Percentiles rank a stretch among this genome's conserved stretches.
Evolutionary conservation across 2,329 filamentous ascomycete genomes (phyloP).

Genomic region (Madurella fahalii): DNA sequence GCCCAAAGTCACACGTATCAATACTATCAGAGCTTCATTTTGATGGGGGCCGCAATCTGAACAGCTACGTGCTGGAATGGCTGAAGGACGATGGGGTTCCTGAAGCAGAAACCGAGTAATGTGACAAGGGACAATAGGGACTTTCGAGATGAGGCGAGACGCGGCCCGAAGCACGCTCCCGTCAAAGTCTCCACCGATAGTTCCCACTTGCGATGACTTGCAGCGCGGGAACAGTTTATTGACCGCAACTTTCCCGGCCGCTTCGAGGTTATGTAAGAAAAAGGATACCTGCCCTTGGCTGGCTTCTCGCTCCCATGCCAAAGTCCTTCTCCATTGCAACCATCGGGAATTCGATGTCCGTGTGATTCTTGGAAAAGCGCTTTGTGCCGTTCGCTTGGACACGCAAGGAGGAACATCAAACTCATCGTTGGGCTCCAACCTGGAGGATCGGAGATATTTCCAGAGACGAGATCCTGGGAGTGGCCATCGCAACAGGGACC

Average conservation of each 20-base stretch:
- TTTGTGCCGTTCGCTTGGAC: slow-evolving; percentile 15
- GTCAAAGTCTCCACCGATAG: slow-evolving; percentile 2
- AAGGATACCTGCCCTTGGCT: too few species aligned
- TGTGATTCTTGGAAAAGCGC: background rate
- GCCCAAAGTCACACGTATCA: too few species aligned
- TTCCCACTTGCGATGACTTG: slow-evolving; percentile 13
- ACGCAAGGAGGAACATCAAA: slow-evolving; percentile 16
- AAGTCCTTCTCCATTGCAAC: too few species aligned
- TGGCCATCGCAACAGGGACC: background rate
- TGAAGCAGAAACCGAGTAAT: too few species aligned
- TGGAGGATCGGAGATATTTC: slow-evolving; percentile 1
- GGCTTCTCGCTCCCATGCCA: too few species aligned
- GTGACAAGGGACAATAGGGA: too few species aligned
- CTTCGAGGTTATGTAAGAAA: background rate
- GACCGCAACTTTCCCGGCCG: background rate
- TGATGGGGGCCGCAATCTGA: too few species aligned
- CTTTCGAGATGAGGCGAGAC: slow-evolving; percentile 9
- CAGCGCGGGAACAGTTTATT: background rate
- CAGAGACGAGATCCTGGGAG: background rate
- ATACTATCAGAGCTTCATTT: too few species aligned
- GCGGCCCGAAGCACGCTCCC: slow-evolving; percentile 14
- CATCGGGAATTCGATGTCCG: background rate
- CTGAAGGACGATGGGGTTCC: too few species aligned
- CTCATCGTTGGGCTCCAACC: background rate
- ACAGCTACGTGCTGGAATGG: too few species aligned